Percentiles rank a stretch among this genome's conserved stretches.
phyloP scores from a whole-genome alignment of 768 basidiomycete genomes.

The Serendipita sp. region DNA sequence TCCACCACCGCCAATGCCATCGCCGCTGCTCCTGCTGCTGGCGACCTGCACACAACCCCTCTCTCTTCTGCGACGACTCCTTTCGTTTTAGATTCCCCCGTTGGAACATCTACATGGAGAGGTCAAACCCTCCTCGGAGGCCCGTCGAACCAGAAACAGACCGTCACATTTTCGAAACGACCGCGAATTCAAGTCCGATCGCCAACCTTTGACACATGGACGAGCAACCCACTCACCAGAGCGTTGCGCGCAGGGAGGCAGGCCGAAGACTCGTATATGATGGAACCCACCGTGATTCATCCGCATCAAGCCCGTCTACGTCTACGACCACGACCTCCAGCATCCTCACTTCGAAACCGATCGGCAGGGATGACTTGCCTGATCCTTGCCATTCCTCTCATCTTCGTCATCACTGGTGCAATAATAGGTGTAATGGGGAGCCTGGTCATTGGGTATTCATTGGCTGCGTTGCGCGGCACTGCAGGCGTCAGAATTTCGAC shows the following conservation, averaged over 20 bases:
- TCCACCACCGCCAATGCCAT: too few relatives aligned
- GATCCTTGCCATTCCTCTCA: conserved; percentile 1
- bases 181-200: too few relatives aligned
- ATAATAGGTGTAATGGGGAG: background rate
- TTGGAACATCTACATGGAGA: background rate
- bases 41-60: background rate
- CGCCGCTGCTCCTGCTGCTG: too few relatives aligned
- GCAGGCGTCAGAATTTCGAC: conserved; percentile 7
- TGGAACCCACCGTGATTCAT: too few relatives aligned
- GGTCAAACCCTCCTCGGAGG: too few relatives aligned
- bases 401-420: background rate
- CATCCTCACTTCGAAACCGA: background rate
- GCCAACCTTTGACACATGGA: too few relatives aligned
- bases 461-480: background rate
- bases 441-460: background rate
- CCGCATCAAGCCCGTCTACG: too few relatives aligned
- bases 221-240: too few relatives aligned
- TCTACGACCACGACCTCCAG: background rate
- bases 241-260: too few relatives aligned
- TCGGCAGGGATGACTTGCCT: background rate
- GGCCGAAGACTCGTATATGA: too few relatives aligned
- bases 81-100: background rate
- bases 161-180: too few relatives aligned
- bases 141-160: too few relatives aligned
- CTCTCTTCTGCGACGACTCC: background rate